Base-by-base conservation (phyloP, 2,329 filamentous ascomycete species). In the Pestalotiopsis sp. region DNA sequence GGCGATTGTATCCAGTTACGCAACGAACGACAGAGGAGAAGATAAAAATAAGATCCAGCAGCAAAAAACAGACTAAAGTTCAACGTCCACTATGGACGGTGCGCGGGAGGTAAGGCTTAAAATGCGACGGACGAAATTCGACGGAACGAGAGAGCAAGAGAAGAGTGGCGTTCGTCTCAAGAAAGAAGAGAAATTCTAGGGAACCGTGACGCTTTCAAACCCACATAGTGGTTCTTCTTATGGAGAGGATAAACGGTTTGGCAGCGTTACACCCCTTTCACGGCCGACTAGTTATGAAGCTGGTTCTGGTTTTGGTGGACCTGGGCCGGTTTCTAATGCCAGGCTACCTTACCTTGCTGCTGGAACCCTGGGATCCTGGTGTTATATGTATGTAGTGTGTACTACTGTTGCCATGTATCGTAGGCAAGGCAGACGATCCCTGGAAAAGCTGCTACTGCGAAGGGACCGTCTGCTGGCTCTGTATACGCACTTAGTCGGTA, bases 121-220 rank as follows among this genome's bases (percentile, higher is more conserved):
- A 55, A n/a, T 56, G n/a, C 26, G 38, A 20, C 20, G 30, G 24
- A 14, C 22, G 17, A 35, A 14, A 56, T 20, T 44, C 44, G 44
- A 52, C 44, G 44, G 44, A 52, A 52, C 44, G 44, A 52, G 17
- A 64, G 38, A 65, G 30, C 24, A 30, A 55, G 62, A 56, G 52
- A 65, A 22, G n/a, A 52, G 40, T 39, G 38, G 20, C 26, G 58
- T 61, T 64, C 20, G 62, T 65, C 40, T 55, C 35, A 30, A 65
- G 30, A 55, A 57, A 56, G 52, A 35, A 38, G n/a, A 56, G 30
- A 57, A 17, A 57, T 65, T 48, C 48, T n/a, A 26, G 62, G 44
- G 48, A 30, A 55, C n/a, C 24, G 17, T 65, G 62, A 65, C 62
- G 52, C 62, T 56, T 65, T 56, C 62, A 55, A 55, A 44, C 57